Evolutionary conservation across 768 basidiomycete genomes (phyloP).

Genomic region (Cyathus striatus): DNA sequence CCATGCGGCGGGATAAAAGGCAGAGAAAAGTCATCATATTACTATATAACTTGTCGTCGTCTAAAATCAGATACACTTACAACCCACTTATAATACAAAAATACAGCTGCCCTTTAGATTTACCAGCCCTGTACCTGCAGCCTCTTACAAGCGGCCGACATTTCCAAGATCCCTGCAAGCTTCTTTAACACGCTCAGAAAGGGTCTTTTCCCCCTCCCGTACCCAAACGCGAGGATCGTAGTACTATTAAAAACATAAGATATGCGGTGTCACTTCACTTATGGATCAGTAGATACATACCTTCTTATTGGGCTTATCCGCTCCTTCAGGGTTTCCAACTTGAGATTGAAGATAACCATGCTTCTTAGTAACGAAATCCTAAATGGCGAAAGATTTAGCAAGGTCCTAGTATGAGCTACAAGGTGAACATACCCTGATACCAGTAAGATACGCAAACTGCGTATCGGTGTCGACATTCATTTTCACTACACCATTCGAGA

Average conservation of each 20-base stretch:
- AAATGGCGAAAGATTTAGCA: too few relatives aligned
- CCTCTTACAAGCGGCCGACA: conserved; percentile 25
- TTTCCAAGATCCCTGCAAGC: conserved; percentile 90
- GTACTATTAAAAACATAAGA: conserved; percentile 36
- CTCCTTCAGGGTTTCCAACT: conserved; percentile 95
- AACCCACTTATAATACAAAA: too few relatives aligned
- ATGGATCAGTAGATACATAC: conserved; percentile 22
- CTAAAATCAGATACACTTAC: too few relatives aligned
- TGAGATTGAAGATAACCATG: conserved; percentile 85
- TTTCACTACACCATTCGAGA: conserved; percentile 91
- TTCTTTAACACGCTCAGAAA: conserved; percentile 81
- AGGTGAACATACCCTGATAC: conserved; percentile 63
- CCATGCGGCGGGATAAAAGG: too few relatives aligned
- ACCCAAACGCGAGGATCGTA: conserved; percentile 99
- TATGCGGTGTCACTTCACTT: background rate
- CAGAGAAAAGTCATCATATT: too few relatives aligned
- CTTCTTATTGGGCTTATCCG: conserved; percentile 99
- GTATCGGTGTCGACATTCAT: conserved; percentile 99
- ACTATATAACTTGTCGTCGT: too few relatives aligned
- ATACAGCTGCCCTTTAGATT: too few relatives aligned
- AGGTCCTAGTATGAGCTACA: background rate
- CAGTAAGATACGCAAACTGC: conserved; percentile 85
- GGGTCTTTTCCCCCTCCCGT: conserved; percentile 96
- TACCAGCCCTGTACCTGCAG: too few relatives aligned
- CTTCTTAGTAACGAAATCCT: conserved; percentile 87